These are phyloP conservation scores for Linnemannia hyalina DNA, from an alignment of 192 early-diverging fungal genomes.

Conservation along the genomic window DNA sequence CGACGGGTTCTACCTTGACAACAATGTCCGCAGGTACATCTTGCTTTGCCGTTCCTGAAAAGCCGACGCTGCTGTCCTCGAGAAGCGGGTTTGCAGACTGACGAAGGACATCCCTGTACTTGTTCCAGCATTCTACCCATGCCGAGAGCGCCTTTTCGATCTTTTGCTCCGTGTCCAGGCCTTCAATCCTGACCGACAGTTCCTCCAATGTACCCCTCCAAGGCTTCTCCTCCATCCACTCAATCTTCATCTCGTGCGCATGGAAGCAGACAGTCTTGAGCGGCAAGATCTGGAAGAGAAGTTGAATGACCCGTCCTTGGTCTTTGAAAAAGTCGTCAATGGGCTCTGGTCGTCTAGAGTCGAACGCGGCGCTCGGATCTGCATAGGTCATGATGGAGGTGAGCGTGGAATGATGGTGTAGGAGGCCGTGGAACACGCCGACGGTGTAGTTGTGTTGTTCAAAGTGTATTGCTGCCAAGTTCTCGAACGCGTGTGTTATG, in stretches of 20 bases:
- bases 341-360: not conserved
- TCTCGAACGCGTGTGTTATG: not conserved
- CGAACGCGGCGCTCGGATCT: not conserved
- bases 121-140: not conserved
- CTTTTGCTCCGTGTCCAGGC: not conserved
- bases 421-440: not conserved
- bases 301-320: not conserved
- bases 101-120: not conserved
- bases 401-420: not conserved
- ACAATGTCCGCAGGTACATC: not conserved
- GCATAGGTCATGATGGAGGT: not conserved
- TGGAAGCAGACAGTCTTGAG: not conserved
- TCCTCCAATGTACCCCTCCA: not conserved
- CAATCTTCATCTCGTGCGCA: not conserved
- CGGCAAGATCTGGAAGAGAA: not conserved
- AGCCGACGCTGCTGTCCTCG: too few relatives aligned
- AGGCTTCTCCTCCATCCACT: not conserved
- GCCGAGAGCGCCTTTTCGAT: not conserved
- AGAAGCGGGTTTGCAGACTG: not conserved
- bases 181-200: not conserved
- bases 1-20: not conserved
- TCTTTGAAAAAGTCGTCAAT: not conserved
- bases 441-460: not conserved
- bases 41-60: not conserved
- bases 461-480: not conserved